Conservation (phyloP, 441 rosid species). For the Flueggea neowawraea region DNA sequence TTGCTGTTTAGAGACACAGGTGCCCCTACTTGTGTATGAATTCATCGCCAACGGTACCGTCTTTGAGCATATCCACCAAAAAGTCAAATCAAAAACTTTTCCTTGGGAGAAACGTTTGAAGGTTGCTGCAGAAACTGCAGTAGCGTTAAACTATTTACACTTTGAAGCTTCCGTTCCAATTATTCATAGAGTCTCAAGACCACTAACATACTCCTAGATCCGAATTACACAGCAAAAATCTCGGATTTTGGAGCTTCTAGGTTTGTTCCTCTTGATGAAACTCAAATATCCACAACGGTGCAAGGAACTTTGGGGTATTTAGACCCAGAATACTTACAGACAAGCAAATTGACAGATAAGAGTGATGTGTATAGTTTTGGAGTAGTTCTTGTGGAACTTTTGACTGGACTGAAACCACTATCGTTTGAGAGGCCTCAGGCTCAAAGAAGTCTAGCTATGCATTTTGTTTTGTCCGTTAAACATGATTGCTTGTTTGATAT, state of each 20-base stretch:
- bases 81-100: not conserved
- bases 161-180: too few relatives aligned
- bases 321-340: conserved; percentile 24
- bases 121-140: not conserved
- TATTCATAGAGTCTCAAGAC: conserved; percentile 15
- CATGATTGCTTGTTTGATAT: conserved; percentile 11
- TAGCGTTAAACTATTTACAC: too few relatives aligned
- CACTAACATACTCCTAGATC: conserved; percentile 33
- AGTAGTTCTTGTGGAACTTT: conserved; percentile 35
- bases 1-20: conserved; percentile 42
- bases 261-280: conserved; percentile 30
- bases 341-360: conserved; percentile 8
- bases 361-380: conserved; percentile 34
- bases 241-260: conserved; percentile 49
- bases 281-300: conserved; percentile 29
- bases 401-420: conserved; percentile 23
- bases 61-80: too few relatives aligned
- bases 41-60: conserved; percentile 7
- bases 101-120: conserved; percentile 31
- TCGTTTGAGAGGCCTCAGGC: too few relatives aligned
- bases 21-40: conserved; percentile 35
- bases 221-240: conserved; percentile 28
- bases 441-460: too few relatives aligned
- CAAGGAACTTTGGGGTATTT: conserved; percentile 30
- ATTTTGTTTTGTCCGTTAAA: too few relatives aligned